phyloP scores from a whole-genome alignment of 1,284 basidiomycete genomes.

The Paramarasmius palmivorus region DNA sequence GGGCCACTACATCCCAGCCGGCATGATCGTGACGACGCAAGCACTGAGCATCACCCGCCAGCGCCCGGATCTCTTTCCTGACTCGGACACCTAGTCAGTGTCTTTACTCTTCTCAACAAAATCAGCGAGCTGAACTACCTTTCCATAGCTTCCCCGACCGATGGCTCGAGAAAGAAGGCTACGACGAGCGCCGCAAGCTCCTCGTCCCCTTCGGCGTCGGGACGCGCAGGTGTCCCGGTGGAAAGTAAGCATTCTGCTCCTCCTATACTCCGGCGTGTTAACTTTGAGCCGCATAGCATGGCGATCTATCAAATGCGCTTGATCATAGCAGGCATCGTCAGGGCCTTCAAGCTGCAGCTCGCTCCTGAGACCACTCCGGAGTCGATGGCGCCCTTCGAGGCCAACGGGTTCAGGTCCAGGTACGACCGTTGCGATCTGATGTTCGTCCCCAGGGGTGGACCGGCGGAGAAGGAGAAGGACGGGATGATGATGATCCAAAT shows the following conservation, averaged over 20 bases:
- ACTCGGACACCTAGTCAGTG: neutral
- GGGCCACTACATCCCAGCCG: neutral
- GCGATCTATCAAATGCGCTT: constrained; percentile 2
- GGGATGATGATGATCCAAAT: too few relatives aligned
- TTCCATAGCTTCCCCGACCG: constrained; percentile 1
- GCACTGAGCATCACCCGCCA: neutral
- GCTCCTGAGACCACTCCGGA: constrained; percentile 1
- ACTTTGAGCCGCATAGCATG: neutral
- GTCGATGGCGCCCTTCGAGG: neutral
- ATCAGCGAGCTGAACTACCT: too few relatives aligned
- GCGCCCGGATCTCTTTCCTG: neutral
- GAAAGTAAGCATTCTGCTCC: too few relatives aligned
- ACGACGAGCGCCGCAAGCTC: neutral
- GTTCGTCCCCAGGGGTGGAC: too few relatives aligned
- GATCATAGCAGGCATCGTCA: neutral
- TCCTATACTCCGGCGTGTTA: neutral
- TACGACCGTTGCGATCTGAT: too few relatives aligned
- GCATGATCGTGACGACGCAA: neutral
- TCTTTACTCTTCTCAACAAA: too few relatives aligned
- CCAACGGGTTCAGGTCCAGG: neutral
- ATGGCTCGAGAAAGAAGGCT: neutral
- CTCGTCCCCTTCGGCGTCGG: neutral
- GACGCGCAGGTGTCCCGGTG: neutral
- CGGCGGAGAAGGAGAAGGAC: too few relatives aligned
- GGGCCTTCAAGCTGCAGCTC: neutral